Conservation (phyloP, 352 stramenopile species). For the Globisporangium alternatum region DNA sequence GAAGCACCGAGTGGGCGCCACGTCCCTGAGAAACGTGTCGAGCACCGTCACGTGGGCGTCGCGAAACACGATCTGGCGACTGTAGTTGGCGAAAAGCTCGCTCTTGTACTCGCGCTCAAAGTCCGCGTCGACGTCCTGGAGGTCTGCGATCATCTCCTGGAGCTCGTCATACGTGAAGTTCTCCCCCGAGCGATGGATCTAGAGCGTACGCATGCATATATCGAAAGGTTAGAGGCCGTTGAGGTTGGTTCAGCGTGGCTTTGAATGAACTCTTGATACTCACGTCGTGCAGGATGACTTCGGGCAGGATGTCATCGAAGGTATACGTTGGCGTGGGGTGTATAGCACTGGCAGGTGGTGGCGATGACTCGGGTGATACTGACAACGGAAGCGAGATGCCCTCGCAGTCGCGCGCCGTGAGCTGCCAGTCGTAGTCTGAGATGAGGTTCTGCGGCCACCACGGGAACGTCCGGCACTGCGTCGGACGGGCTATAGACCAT, state of each 20-base stretch:
- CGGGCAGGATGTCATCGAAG: conserved; percentile 53
- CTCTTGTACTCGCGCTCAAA: conserved; percentile 56
- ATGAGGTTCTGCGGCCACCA: conserved; percentile 81
- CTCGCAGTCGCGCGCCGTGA: conserved; percentile 61
- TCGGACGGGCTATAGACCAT: conserved; percentile 42
- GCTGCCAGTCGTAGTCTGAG: conserved; percentile 76
- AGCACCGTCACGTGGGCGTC: conserved; percentile 60
- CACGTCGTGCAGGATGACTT: conserved; percentile 71
- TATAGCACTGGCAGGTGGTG: too few relatives aligned
- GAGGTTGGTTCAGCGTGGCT: neutral
- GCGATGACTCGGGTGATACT: neutral
- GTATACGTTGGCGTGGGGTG: conserved; percentile 12
- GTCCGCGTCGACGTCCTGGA: conserved; percentile 49
- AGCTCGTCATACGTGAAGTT: conserved; percentile 74
- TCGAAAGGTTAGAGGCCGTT: too few relatives aligned
- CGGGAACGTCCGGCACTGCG: conserved; percentile 77
- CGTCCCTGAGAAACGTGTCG: conserved; percentile 46
- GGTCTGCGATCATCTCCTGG: conserved; percentile 49
- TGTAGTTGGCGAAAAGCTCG: conserved; percentile 59
- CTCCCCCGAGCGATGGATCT: conserved; percentile 76
- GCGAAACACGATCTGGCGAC: conserved; percentile 41
- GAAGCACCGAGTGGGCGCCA: conserved; percentile 47
- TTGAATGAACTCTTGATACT: conserved; percentile 6
- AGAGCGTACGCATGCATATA: neutral
- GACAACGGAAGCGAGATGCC: conserved; percentile 29